These are phyloP conservation scores for Brassica cretica DNA, from an alignment of 345 rosid genomes.

Conservation along the genomic window DNA sequence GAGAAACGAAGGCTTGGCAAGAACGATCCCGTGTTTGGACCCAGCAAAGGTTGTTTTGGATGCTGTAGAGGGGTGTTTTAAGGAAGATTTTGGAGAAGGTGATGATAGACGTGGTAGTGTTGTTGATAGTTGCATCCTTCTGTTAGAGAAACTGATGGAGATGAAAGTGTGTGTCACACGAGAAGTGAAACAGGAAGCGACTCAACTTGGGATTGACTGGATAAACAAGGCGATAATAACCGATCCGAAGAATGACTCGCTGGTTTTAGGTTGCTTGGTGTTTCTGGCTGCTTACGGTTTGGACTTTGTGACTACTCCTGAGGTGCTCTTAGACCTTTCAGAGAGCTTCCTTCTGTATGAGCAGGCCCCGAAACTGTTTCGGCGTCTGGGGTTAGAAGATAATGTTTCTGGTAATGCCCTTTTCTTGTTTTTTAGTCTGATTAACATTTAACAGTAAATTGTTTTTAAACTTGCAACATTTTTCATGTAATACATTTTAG, in stretches of 20 bases:
- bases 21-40: conserved; percentile 13
- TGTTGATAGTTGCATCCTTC: conserved; percentile 16
- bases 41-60: conserved; percentile 30
- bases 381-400: conserved; percentile 24
- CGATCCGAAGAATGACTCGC: neutral
- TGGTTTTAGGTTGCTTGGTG: conserved; percentile 25
- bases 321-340: conserved; percentile 4
- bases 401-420: conserved; percentile 24
- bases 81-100: conserved; percentile 9
- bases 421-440: neutral
- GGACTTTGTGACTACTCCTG: conserved; percentile 10
- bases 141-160: conserved; percentile 17
- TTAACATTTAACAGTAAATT: neutral
- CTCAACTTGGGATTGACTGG: conserved; percentile 26
- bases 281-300: conserved; percentile 29
- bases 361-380: conserved; percentile 23
- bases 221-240: conserved; percentile 13
- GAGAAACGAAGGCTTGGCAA: conserved; percentile 20
- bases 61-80: conserved; percentile 10
- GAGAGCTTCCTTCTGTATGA: conserved; percentile 25
- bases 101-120: conserved; percentile 9
- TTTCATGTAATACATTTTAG: no score
- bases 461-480: neutral
- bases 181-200: conserved; percentile 23
- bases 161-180: neutral